Evolutionary conservation across 345 rosid species (phyloP).

Genomic region (Mallotus nudiflorus): DNA sequence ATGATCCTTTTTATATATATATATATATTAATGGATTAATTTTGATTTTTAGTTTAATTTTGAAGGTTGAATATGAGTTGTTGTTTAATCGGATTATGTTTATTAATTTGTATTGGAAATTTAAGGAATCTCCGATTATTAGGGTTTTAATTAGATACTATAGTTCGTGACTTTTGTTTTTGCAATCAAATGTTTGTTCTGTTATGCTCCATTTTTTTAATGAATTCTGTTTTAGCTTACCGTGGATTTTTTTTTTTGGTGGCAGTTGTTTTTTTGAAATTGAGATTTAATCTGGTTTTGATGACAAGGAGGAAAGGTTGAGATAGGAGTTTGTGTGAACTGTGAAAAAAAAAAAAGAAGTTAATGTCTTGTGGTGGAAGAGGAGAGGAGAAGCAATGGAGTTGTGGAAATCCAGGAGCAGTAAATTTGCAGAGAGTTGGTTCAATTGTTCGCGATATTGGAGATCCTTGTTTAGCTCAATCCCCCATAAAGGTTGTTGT

Average conservation of each 20-base stretch:
- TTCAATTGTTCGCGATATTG: constrained; percentile 72
- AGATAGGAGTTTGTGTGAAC: constrained; percentile 28
- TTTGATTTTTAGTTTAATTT: neutral
- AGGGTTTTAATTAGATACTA: neutral
- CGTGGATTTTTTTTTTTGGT: neutral
- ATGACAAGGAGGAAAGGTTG: constrained; percentile 19
- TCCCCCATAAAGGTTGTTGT: constrained; percentile 68
- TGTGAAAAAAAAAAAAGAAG: constrained; percentile 21
- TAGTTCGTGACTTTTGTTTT: neutral
- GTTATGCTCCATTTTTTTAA: neutral
- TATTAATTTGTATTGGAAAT: no score
- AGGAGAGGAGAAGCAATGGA: constrained; percentile 56
- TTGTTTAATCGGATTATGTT: neutral
- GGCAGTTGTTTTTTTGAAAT: constrained; percentile 11
- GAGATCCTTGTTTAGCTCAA: constrained; percentile 81
- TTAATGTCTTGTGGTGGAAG: constrained; percentile 66
- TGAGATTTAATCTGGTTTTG: constrained; percentile 26
- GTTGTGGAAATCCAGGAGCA: constrained; percentile 57
- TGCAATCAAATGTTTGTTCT: constrained; percentile 5
- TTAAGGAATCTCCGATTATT: neutral
- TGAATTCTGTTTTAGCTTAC: neutral
- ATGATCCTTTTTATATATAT: neutral
- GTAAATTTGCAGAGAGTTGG: constrained; percentile 72
- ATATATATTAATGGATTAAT: neutral
- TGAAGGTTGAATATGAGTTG: neutral